phyloP scores from a whole-genome alignment of 352 stramenopile genomes.

The Phytophthora hibernalis region DNA sequence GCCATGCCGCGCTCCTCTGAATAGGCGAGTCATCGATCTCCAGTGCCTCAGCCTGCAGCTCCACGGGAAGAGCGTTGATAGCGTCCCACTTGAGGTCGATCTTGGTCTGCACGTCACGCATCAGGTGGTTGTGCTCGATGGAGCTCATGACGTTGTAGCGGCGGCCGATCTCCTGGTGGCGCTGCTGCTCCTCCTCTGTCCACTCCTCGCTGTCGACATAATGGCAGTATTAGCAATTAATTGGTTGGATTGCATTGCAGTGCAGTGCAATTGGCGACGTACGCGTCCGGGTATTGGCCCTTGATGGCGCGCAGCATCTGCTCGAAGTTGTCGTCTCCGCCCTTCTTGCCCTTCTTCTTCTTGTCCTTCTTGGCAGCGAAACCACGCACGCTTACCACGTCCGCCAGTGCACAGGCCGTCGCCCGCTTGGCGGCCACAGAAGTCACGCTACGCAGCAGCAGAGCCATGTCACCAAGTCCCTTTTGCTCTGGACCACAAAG shows the following conservation, averaged over 20 bases:
- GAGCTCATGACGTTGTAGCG: conserved; percentile 83
- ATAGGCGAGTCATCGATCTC: conserved; percentile 69
- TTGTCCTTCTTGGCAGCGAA: conserved; percentile 68
- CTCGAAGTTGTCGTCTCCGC: conserved; percentile 80
- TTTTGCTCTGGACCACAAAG: conserved; percentile 40
- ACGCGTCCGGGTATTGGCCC: conserved; percentile 78
- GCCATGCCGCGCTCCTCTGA: conserved; percentile 75
- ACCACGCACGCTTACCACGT: conserved; percentile 29
- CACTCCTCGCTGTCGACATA: conserved; percentile 61
- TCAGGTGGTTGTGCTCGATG: conserved; percentile 89
- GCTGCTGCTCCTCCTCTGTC: conserved; percentile 81
- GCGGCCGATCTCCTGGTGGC: conserved; percentile 81
- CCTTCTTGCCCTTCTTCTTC: conserved; percentile 68
- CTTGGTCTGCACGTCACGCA: conserved; percentile 91
- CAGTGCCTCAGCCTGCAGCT: conserved; percentile 83
- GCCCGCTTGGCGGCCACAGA: conserved; percentile 36
- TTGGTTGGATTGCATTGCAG: background rate
- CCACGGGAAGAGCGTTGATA: conserved; percentile 85
- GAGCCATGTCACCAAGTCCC: conserved; percentile 33
- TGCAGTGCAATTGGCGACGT: conserved; percentile 40
- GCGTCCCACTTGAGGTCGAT: conserved; percentile 93
- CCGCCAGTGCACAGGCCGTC: conserved; percentile 20
- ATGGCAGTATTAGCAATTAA: background rate
- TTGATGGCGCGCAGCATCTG: conserved; percentile 86
- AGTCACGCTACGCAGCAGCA: conserved; percentile 38